Conservation (phyloP, 306 rosid genomes). For the Purshia tridentata region DNA sequence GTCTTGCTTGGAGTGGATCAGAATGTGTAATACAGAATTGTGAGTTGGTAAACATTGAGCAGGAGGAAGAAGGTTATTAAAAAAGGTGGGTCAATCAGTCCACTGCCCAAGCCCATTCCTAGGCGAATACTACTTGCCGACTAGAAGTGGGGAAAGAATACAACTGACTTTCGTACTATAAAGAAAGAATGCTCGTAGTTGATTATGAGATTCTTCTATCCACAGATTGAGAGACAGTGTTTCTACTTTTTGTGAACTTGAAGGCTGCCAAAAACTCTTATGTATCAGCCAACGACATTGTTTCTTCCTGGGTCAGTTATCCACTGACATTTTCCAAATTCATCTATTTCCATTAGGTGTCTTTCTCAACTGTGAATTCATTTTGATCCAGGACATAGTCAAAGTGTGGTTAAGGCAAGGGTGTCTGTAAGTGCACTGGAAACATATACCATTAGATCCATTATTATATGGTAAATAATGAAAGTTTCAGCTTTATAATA, state of each 20-base stretch:
- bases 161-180: too few relatives aligned
- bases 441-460: slow-evolving; percentile 7
- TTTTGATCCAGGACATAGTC: slow-evolving; percentile 25
- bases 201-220: slow-evolving; percentile 22
- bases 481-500: slow-evolving; percentile 17
- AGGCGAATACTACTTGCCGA: too few relatives aligned
- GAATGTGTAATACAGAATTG: neutral
- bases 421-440: slow-evolving; percentile 17
- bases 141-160: too few relatives aligned
- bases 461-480: slow-evolving; percentile 18
- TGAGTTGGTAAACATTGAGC: too few relatives aligned
- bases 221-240: slow-evolving; percentile 14
- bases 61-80: too few relatives aligned
- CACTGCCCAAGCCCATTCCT: too few relatives aligned
- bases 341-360: slow-evolving; percentile 11
- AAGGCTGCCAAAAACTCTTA: slow-evolving; percentile 12
- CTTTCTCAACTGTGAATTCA: slow-evolving; percentile 17
- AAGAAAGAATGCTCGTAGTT: too few relatives aligned
- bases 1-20: slow-evolving; percentile 9
- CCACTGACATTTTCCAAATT: slow-evolving; percentile 3
- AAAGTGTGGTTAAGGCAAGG: slow-evolving; percentile 19
- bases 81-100: too few relatives aligned
- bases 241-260: slow-evolving; percentile 17
- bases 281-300: slow-evolving; percentile 12
- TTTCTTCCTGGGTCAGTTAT: slow-evolving; percentile 21